phyloP scores from a whole-genome alignment of 139 green algal genomes.

The Micractinium conductrix region DNA sequence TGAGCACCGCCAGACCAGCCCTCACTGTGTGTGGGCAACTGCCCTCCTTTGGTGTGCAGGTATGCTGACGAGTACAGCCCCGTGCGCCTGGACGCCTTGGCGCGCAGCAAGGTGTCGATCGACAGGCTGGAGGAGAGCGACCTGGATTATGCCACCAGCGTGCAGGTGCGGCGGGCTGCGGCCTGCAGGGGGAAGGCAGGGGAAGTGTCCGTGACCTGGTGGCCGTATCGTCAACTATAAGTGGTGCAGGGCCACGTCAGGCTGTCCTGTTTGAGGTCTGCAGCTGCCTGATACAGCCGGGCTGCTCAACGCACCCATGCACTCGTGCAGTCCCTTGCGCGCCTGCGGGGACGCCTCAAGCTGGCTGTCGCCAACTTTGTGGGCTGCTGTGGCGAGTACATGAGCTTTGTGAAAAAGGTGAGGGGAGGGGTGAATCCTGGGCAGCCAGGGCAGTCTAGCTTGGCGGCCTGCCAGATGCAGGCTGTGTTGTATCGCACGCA shows the following conservation, averaged over 20 bases:
- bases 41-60: neutral
- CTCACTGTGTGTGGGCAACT: no score
- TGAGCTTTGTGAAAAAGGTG: slow-evolving; percentile 48
- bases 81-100: slow-evolving; percentile 25
- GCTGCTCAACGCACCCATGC: no score
- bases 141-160: slow-evolving; percentile 45
- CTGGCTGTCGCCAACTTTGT: slow-evolving; percentile 43
- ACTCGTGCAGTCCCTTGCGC: slow-evolving; percentile 52
- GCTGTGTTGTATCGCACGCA: no score
- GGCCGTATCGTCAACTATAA: no score
- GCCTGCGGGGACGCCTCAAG: slow-evolving; percentile 54
- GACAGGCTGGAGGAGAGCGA: slow-evolving; percentile 46
- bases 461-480: no score
- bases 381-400: slow-evolving; percentile 47
- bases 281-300: no score
- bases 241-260: no score
- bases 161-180: no score
- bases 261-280: no score
- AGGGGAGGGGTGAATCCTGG: neutral
- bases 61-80: slow-evolving; percentile 38
- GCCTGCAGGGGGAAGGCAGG: no score
- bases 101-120: slow-evolving; percentile 31
- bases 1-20: no score
- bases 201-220: no score
- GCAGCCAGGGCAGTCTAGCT: neutral